Evolutionary conservation across 2,329 filamentous ascomycete genomes (phyloP).

Genomic region (Microcyclospora pomicola): DNA sequence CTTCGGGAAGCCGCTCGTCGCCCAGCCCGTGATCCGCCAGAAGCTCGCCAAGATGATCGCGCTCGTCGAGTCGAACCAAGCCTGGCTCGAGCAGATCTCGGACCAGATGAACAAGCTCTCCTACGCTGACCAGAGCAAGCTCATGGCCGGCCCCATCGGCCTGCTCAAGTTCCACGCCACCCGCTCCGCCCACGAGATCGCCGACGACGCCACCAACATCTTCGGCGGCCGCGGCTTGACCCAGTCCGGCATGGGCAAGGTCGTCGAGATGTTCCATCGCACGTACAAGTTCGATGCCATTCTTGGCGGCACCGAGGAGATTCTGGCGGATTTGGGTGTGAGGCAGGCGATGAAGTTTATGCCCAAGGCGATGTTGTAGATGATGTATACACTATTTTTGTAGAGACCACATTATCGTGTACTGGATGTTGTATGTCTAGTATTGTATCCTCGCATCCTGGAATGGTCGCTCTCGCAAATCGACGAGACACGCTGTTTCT

Average conservation of each 20-base stretch:
- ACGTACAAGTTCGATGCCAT: constrained; percentile 59
- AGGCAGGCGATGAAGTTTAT: constrained; percentile 73
- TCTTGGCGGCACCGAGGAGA: constrained; percentile 70
- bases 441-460: no score
- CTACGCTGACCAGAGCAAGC: constrained; percentile 60
- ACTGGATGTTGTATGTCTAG: no score
- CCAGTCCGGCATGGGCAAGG: constrained; percentile 66
- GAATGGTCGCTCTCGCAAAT: no score
- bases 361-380: constrained; percentile 67
- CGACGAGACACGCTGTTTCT: no score
- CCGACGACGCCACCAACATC: constrained; percentile 72
- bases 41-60: constrained; percentile 87
- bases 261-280: constrained; percentile 73
- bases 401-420: no score
- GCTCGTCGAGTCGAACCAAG: constrained; percentile 65
- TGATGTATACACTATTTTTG: background rate
- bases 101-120: constrained; percentile 82
- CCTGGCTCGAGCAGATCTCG: constrained; percentile 72
- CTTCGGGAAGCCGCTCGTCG: constrained; percentile 68
- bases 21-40: constrained; percentile 67
- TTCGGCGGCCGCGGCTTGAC: constrained; percentile 73
- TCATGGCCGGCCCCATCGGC: constrained; percentile 68
- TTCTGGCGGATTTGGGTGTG: constrained; percentile 67
- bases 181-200: constrained; percentile 65
- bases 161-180: constrained; percentile 70